Evolutionary conservation across 352 stramenopile species (phyloP), one percentile per base, ranked within the genome.

Genomic region (Phytophthora vignae): DNA sequence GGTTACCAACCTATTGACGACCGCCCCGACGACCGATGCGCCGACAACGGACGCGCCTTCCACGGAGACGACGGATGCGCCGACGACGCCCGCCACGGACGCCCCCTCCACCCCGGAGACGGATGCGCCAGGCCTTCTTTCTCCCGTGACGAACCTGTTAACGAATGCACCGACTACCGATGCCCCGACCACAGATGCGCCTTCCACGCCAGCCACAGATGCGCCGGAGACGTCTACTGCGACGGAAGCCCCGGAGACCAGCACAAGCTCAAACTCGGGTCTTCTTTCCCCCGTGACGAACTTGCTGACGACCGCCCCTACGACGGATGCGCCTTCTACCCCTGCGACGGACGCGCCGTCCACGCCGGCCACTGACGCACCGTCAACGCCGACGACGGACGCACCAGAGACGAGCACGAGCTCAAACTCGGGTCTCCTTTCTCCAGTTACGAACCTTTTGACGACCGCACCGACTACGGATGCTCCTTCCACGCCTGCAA

Each of bases 1-100:
- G 4, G 56, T 76, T 2, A 76, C 69, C 15, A 22, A 76, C 31
- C 40, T 76, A 53, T 17, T 77, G 49, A 77, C 73, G n/a, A n/a
- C 67, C 1, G 62, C 69, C 7, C 33, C 42, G 6, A 56, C 50
- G 2, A 53, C 60, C 5, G 52, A 60, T n/a, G 55, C 56, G 1
- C 22, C 36, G 0, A 44, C 69, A 3, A 60, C 60, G 25, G 31
- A 58, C 11, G 36, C 29, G 29, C 29, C 29, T 29, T 44, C 61
- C 12, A 56, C 65, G 8, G 60, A 63, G 2, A 33, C 52, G 1
- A 55, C 56, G 1, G 25, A 29, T 48, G 66, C 17, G 10, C 55
- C 73, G 52, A 25, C 50, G 6, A 15, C 46, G 17, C 29, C 36
- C 1, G 52, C 21, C 14, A 54, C 38, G 1, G 38, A 17, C 1